Conservation (phyloP, 345 rosid species). For the Theobroma cacao region DNA sequence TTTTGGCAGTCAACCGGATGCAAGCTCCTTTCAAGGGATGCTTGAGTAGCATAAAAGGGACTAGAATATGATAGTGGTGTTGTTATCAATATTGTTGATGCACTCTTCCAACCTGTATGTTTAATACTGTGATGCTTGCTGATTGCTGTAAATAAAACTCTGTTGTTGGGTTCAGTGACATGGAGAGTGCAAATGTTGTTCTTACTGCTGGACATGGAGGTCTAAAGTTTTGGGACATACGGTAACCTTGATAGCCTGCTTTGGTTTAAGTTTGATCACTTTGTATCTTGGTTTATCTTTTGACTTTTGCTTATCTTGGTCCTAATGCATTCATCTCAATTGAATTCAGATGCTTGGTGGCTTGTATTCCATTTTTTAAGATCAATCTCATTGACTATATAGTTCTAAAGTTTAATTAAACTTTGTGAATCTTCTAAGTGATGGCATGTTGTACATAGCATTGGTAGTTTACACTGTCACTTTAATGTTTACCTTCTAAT, state of each 20-base stretch:
- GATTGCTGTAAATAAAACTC: conserved; percentile 9
- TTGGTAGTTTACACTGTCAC: not conserved
- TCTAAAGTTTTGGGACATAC: conserved; percentile 89
- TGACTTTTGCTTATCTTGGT: not conserved
- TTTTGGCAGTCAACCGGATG: not conserved
- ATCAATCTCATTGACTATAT: not conserved
- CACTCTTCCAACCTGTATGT: not conserved
- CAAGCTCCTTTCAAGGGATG: not conserved
- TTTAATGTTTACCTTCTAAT: not conserved
- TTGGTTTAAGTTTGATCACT: not conserved
- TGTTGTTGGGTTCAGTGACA: conserved; percentile 45
- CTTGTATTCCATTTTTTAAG: not conserved
- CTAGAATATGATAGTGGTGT: not conserved
- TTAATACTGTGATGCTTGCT: conserved; percentile 1
- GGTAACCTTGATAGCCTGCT: conserved; percentile 39
- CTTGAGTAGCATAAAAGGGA: not conserved
- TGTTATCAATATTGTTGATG: not conserved
- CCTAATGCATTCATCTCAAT: not conserved
- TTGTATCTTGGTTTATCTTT: conserved; percentile 2
- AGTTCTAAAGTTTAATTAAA: not conserved
- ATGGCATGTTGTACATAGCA: not conserved
- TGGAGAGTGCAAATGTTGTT: conserved; percentile 59
- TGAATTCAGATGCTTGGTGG: not conserved
- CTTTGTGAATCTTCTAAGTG: not conserved
- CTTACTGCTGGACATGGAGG: conserved; percentile 85